Conservation (phyloP, 208 protist genomes). For the Acanthamoeba rhysodes region DNA sequence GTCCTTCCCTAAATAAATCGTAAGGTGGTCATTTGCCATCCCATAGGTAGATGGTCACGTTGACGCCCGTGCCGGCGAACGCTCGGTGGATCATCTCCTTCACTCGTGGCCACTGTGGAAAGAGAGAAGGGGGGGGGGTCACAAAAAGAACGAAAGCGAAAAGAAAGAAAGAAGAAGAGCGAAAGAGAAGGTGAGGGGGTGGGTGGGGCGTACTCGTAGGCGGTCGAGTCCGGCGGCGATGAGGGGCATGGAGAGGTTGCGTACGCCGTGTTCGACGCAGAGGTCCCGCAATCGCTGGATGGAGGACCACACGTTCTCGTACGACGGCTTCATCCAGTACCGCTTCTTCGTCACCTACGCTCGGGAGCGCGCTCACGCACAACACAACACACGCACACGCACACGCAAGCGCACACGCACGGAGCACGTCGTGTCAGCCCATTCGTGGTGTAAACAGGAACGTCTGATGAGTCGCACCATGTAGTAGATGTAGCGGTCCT, state of each 20-base stretch:
- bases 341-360: background rate
- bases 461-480: no score
- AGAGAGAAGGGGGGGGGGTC: background rate
- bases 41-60: constrained; percentile 15
- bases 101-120: background rate
- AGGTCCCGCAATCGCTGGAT: constrained; percentile 27
- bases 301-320: constrained; percentile 21
- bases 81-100: constrained; percentile 32
- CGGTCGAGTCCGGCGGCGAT: constrained; percentile 5
- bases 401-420: background rate
- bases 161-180: background rate
- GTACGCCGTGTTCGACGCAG: background rate
- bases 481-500: constrained; percentile 36
- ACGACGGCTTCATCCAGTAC: constrained; percentile 41
- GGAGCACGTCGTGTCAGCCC: no score
- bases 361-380: background rate
- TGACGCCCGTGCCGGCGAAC: background rate
- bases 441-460: no score
- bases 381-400: background rate
- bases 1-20: background rate
- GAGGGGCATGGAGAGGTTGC: background rate
- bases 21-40: background rate
- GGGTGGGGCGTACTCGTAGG: background rate
- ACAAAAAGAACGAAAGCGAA: no score
- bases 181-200: background rate